Evolutionary conservation across 345 rosid genomes (phyloP).

Genomic region (Lenwebbia sp.): DNA sequence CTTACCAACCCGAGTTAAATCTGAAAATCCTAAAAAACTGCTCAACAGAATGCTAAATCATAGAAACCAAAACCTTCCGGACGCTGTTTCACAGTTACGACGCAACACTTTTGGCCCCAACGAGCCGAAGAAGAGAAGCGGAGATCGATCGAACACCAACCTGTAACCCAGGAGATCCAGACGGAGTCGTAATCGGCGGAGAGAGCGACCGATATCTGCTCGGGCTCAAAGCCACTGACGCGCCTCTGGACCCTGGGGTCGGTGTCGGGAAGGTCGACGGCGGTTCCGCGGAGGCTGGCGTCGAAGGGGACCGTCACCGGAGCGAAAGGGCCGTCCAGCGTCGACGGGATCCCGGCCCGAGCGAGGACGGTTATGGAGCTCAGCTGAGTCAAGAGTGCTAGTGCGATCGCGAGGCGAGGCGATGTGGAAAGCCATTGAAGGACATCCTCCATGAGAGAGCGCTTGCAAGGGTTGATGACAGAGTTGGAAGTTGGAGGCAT

Average conservation of each 20-base stretch:
- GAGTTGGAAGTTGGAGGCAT: neutral
- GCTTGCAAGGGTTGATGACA: neutral
- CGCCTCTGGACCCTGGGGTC: slow-evolving; percentile 43
- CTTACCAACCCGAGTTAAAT: neutral
- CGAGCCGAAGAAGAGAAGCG: neutral
- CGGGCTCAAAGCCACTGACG: slow-evolving; percentile 37
- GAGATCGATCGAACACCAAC: slow-evolving; percentile 8
- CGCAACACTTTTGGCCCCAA: neutral
- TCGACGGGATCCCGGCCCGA: slow-evolving; percentile 25
- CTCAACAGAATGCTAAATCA: neutral
- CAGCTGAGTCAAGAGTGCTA: neutral
- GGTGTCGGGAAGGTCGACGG: slow-evolving; percentile 70
- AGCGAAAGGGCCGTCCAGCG: slow-evolving; percentile 69
- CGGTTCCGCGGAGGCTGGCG: slow-evolving; percentile 43
- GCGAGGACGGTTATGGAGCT: neutral
- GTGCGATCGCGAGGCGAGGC: neutral
- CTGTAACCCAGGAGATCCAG: slow-evolving; percentile 95
- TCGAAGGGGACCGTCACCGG: slow-evolving; percentile 60
- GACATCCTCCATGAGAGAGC: neutral
- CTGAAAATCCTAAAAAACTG: neutral
- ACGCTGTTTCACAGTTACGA: neutral
- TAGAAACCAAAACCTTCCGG: neutral
- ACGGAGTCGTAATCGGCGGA: slow-evolving; percentile 53
- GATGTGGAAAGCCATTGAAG: neutral
- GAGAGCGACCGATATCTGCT: slow-evolving; percentile 72